Conservation (phyloP, 1,284 basidiomycete species). For the Amylostereum areolatum region DNA sequence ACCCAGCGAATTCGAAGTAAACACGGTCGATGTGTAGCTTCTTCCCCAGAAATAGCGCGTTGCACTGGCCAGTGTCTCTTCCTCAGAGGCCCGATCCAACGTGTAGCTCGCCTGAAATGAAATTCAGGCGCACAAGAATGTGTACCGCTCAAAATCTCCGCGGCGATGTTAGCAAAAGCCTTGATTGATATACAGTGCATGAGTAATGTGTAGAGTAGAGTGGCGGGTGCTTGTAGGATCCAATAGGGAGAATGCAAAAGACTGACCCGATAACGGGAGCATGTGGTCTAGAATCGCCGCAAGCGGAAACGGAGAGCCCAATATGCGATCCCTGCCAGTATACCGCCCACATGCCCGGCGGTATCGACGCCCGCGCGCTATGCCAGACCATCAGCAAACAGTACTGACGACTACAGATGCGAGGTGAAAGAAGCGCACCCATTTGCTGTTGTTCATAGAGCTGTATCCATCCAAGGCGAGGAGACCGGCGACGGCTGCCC, state of each 20-base stretch:
- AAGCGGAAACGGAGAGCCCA: slow-evolving; percentile 24
- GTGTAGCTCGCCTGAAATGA: no score
- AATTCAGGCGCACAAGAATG: no score
- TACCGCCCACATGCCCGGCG: slow-evolving; percentile 76
- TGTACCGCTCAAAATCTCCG: no score
- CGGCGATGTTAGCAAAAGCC: neutral
- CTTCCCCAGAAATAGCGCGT: no score
- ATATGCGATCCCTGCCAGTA: slow-evolving; percentile 64
- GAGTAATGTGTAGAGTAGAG: neutral
- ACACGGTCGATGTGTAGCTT: no score
- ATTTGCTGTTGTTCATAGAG: slow-evolving; percentile 25
- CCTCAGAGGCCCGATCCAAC: no score
- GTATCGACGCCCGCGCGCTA: slow-evolving; percentile 51
- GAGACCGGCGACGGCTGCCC: slow-evolving; percentile 70
- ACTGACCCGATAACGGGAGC: neutral
- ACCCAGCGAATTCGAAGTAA: no score
- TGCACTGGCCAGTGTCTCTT: no score
- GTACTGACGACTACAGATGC: slow-evolving; percentile 6
- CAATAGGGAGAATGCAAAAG: neutral
- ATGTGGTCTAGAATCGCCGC: slow-evolving; percentile 3
- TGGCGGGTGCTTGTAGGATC: neutral
- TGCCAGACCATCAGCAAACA: slow-evolving; percentile 13
- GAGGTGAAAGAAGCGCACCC: slow-evolving; percentile 26
- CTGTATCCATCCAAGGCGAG: slow-evolving; percentile 67
- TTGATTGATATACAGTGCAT: neutral